Evolutionary conservation across 2,329 filamentous ascomycete genomes (phyloP).

Genomic region (Metarhizium rileyi): DNA sequence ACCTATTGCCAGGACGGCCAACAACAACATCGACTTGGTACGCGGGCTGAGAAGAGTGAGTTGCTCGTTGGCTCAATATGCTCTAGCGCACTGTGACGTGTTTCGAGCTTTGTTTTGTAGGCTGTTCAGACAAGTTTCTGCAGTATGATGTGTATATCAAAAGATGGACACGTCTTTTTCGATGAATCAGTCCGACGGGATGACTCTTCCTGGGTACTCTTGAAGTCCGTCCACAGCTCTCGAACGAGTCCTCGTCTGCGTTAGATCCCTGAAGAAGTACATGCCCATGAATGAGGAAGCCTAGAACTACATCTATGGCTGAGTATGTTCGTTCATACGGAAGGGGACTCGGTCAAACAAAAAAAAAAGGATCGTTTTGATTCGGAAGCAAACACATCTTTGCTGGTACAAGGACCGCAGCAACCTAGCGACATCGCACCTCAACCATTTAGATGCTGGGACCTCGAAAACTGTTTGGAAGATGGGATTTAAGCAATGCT

Average conservation of each 20-base stretch:
- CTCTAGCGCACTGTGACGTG: not conserved
- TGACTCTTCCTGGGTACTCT: too few relatives aligned
- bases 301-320: not conserved
- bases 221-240: not conserved
- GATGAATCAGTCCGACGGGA: too few relatives aligned
- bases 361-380: not conserved
- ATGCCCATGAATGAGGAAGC: not conserved
- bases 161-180: too few relatives aligned
- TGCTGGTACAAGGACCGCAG: not conserved
- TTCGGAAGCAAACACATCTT: not conserved
- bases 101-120: not conserved
- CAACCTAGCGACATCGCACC: not conserved
- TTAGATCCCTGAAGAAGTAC: not conserved
- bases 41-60: not conserved
- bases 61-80: not conserved
- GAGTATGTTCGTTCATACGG: not conserved
- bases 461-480: not conserved
- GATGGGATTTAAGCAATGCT: not conserved
- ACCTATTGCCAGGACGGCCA: not conserved
- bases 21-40: too few relatives aligned
- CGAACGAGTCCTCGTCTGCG: not conserved
- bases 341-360: not conserved
- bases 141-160: too few relatives aligned
- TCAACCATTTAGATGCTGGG: not conserved
- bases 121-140: too few relatives aligned